These are phyloP conservation scores for Cyclospora cayetanensis DNA, from an alignment of 169 alveolate genomes.

Conservation along the genomic window DNA sequence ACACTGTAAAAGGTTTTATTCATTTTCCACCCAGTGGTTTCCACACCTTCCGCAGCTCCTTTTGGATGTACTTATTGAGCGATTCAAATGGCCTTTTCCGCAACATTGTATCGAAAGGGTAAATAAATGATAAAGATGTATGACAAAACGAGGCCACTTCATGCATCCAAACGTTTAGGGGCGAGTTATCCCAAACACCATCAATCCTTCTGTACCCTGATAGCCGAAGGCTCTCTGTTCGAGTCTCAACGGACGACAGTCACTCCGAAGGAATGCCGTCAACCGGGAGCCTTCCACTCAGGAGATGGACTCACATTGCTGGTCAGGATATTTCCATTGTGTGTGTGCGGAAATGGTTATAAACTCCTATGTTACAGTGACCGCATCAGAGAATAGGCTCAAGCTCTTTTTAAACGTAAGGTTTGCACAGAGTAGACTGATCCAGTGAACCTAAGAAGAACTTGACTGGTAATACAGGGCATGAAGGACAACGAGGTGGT, in stretches of 20 bases:
- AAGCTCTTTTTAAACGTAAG: constrained; percentile 65
- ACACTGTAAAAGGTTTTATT: constrained; percentile 27
- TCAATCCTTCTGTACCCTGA: constrained; percentile 68
- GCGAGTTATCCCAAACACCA: constrained; percentile 69
- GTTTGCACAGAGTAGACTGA: background rate
- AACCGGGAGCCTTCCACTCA: constrained; percentile 61
- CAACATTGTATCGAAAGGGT: constrained; percentile 74
- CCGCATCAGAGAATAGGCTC: constrained; percentile 34
- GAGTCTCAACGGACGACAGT: constrained; percentile 69
- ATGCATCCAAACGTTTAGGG: too few species aligned
- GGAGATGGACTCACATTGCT: constrained; percentile 74
- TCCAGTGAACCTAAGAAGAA: constrained; percentile 2
- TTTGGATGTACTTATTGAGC: constrained; percentile 70
- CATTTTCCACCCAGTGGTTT: background rate
- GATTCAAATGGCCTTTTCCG: constrained; percentile 72
- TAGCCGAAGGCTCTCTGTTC: constrained; percentile 67
- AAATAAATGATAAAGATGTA: background rate
- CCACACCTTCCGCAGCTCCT: constrained; percentile 52
- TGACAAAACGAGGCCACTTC: too few species aligned
- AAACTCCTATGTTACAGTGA: background rate
- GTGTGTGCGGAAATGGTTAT: background rate
- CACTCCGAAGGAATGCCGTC: constrained; percentile 70
- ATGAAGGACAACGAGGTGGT: constrained; percentile 66
- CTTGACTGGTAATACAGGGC: too few species aligned
- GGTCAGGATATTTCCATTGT: background rate